A percentile compares a stretch with the other conserved stretches of the same genome.
These are phyloP conservation scores for Plenodomus tracheiphilus DNA, from an alignment of 2,329 filamentous ascomycete genomes.

Conservation along the genomic window DNA sequence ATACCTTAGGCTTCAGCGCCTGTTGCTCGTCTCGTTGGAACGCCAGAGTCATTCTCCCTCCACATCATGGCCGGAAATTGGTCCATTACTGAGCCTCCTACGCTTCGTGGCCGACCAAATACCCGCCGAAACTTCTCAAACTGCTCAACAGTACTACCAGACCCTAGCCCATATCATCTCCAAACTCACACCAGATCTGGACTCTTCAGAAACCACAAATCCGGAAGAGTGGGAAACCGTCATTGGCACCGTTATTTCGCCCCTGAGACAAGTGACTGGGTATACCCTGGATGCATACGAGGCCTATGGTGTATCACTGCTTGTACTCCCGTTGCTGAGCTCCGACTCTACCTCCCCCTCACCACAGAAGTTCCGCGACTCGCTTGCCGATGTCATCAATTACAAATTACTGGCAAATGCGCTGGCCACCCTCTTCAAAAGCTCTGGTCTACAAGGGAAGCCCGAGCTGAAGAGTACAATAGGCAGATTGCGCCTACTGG, in stretches of 20 bases:
- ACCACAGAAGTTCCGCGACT: slow-evolving; percentile 31
- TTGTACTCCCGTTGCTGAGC: slow-evolving; percentile 46
- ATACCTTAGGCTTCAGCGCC: slow-evolving; percentile 47
- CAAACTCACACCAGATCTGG: slow-evolving; percentile 11
- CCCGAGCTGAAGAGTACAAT: slow-evolving; percentile 40
- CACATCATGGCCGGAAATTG: slow-evolving; percentile 12
- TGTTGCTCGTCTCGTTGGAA: slow-evolving; percentile 42
- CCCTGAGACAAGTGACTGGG: slow-evolving; percentile 38
- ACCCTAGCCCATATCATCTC: slow-evolving; percentile 33
- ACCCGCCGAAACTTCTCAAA: slow-evolving; percentile 38
- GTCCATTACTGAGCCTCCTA: slow-evolving; percentile 23
- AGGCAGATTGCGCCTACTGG: slow-evolving; percentile 59
- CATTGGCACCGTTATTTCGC: slow-evolving; percentile 29
- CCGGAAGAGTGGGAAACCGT: slow-evolving; percentile 16
- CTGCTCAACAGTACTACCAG: slow-evolving; percentile 36
- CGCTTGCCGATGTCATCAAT: slow-evolving; percentile 54
- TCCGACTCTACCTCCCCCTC: slow-evolving; percentile 26
- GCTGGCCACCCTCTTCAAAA: slow-evolving; percentile 34
- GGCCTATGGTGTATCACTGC: slow-evolving; percentile 47
- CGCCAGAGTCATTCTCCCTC: slow-evolving; percentile 17
- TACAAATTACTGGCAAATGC: slow-evolving; percentile 51
- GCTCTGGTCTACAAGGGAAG: slow-evolving; percentile 28
- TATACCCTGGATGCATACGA: slow-evolving; percentile 45
- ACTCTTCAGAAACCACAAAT: not conserved
- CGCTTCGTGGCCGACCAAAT: slow-evolving; percentile 38